These are phyloP conservation scores for Saccharomycopsis javanensis DNA, from an alignment of 805 yeast species.

Conservation along the genomic window DNA sequence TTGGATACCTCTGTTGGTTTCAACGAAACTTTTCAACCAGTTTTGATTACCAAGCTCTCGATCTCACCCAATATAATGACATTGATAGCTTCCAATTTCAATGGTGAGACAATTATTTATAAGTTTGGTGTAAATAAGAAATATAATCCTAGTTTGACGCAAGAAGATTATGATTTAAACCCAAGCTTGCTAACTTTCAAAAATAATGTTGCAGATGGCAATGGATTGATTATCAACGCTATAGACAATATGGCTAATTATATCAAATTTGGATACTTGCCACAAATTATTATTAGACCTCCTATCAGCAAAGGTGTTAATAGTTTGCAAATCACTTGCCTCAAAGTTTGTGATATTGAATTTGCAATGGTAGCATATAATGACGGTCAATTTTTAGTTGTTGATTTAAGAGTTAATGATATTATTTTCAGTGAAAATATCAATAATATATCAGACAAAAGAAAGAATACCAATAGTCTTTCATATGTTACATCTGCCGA, in stretches of 20 bases:
- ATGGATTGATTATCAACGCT: conserved; percentile 16
- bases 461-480: conserved; percentile 22
- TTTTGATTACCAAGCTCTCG: conserved; percentile 49
- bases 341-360: conserved; percentile 67
- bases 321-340: conserved; percentile 44
- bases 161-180: conserved; percentile 20
- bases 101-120: conserved; percentile 70
- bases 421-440: conserved; percentile 39
- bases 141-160: conserved; percentile 29
- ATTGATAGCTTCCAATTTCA: conserved; percentile 52
- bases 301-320: conserved; percentile 17
- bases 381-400: conserved; percentile 61
- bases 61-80: conserved; percentile 75
- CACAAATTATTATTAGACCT: conserved; percentile 38
- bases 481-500: conserved; percentile 49
- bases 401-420: conserved; percentile 71
- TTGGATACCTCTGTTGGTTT: conserved; percentile 44
- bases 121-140: conserved; percentile 51
- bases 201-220: not conserved
- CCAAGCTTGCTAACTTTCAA: conserved; percentile 1
- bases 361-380: conserved; percentile 66
- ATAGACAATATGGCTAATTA: conserved; percentile 32
- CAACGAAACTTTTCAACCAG: conserved; percentile 31
- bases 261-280: conserved; percentile 53
- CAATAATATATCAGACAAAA: conserved; percentile 22